Conservation (phyloP, 768 basidiomycete species). For the Agaricus subrufescens region DNA sequence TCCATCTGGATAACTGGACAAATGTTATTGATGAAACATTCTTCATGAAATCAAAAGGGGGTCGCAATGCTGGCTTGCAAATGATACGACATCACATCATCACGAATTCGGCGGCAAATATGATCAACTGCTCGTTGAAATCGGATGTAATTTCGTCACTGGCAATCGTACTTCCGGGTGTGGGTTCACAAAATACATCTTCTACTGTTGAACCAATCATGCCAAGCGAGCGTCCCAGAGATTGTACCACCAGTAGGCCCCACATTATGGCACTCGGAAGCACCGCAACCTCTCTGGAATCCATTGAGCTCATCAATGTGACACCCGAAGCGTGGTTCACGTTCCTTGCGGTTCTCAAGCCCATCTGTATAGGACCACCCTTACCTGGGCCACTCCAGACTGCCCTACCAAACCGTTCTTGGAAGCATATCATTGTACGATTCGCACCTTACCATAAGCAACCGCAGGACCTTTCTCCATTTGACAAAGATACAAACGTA, state of each 20-base stretch:
- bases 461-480: background rate
- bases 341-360: background rate
- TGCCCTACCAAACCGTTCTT: background rate
- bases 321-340: background rate
- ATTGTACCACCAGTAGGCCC: background rate
- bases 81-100: background rate
- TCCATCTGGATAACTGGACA: conserved; percentile 1
- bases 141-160: background rate
- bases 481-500: background rate
- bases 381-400: background rate
- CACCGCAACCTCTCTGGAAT: background rate
- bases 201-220: background rate
- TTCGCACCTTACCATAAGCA: background rate
- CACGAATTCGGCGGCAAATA: background rate
- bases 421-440: background rate
- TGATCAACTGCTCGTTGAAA: background rate
- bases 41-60: background rate
- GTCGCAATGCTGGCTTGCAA: background rate
- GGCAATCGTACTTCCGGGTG: background rate
- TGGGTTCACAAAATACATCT: background rate
- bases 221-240: background rate
- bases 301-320: background rate
- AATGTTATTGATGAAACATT: background rate
- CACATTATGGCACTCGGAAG: background rate
- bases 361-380: background rate